Percentiles rank a stretch among this genome's conserved stretches.
Evolutionary conservation across 2,329 filamentous ascomycete genomes (phyloP).

Genomic region (Trichophyton verrucosum): DNA sequence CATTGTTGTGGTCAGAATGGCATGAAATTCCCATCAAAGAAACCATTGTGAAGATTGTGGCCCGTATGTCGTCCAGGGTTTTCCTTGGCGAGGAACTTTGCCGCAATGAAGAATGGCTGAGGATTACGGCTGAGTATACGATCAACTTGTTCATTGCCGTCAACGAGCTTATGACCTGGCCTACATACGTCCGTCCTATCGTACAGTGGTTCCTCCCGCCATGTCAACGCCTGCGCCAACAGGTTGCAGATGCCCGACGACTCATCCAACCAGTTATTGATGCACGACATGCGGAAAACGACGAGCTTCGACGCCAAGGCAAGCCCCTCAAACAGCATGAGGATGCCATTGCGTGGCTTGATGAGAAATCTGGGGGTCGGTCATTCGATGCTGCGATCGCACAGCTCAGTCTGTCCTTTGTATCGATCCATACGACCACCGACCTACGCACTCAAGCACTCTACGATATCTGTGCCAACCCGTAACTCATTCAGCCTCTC

Average conservation of each 20-base stretch:
- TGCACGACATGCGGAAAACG: conserved; percentile 7
- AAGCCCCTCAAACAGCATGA: conserved; percentile 8
- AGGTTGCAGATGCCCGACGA: conserved; percentile 10
- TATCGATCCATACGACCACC: conserved; percentile 17
- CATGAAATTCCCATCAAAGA: conserved; percentile 12
- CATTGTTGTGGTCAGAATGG: conserved; percentile 10
- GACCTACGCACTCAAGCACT: conserved; percentile 18
- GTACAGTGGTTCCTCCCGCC: conserved; percentile 11
- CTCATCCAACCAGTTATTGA: conserved; percentile 15
- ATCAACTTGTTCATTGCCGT: conserved; percentile 11
- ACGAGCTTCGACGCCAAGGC: conserved; percentile 7
- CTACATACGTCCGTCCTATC: conserved; percentile 5
- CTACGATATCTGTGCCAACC: conserved; percentile 13
- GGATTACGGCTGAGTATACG: conserved; percentile 12
- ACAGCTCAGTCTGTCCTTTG: conserved; percentile 16
- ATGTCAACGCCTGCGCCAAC: conserved; percentile 8
- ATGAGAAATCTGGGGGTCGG: conserved; percentile 16
- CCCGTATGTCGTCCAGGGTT: conserved; percentile 12
- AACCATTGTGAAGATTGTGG: conserved; percentile 13
- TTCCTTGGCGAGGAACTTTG: conserved; percentile 14
- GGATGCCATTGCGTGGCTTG: conserved; percentile 19
- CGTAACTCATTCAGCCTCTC: conserved; percentile 10
- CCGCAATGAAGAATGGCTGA: conserved; percentile 14
- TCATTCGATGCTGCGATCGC: conserved; percentile 14
- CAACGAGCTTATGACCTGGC: conserved; percentile 13